Conservation (phyloP, 805 yeast genomes). For the Ogataea thermomethanolica region DNA sequence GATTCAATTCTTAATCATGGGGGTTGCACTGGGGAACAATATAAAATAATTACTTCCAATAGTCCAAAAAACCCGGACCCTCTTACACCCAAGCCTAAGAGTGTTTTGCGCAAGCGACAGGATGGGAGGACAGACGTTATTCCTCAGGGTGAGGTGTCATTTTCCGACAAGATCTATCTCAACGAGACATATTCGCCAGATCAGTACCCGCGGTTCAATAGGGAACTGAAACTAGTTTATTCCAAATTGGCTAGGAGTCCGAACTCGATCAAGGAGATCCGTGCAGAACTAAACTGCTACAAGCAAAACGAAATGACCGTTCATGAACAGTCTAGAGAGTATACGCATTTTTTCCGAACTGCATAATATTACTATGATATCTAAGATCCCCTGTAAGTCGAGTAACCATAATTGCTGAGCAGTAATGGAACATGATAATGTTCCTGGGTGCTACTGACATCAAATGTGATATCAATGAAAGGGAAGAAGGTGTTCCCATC, state of each 20-base stretch:
- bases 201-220: conserved; percentile 53
- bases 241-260: conserved; percentile 45
- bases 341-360: conserved; percentile 64
- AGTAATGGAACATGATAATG: conserved; percentile 91
- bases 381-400: conserved; percentile 76
- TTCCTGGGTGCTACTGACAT: conserved; percentile 61
- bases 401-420: conserved; percentile 79
- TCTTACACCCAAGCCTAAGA: neutral
- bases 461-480: conserved; percentile 75
- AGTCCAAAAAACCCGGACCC: conserved; percentile 2
- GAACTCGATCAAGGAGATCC: conserved; percentile 48
- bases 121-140: neutral
- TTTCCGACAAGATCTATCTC: conserved; percentile 45
- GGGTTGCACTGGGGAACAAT: neutral
- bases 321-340: conserved; percentile 54
- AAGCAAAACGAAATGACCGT: conserved; percentile 65
- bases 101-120: conserved; percentile 1
- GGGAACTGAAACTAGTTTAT: conserved; percentile 45
- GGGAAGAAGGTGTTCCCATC: conserved; percentile 70
- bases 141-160: conserved; percentile 23
- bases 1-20: too few species aligned
- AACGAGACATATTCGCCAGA: conserved; percentile 52
- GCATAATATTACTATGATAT: conserved; percentile 11
- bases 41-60: conserved; percentile 12
- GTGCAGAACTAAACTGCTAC: conserved; percentile 60